These are phyloP conservation scores for Salvia splendens DNA, from an alignment of 257 asterid genomes.

Conservation along the genomic window DNA sequence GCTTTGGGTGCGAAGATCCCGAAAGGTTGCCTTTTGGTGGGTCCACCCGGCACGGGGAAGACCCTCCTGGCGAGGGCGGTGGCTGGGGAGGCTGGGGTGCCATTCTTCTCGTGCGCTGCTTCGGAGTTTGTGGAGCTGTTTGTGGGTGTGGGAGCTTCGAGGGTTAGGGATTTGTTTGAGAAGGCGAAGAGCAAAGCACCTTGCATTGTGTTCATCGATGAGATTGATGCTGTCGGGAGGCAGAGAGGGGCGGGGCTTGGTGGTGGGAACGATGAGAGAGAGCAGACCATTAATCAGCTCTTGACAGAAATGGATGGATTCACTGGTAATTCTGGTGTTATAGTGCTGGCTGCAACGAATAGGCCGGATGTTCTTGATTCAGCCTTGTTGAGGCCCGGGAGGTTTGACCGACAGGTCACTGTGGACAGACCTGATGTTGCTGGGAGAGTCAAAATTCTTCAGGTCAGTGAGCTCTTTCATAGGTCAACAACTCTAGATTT, in stretches of 20 bases:
- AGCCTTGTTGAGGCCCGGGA: conserved; percentile 92
- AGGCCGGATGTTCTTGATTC: conserved; percentile 98
- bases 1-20: conserved; percentile 97
- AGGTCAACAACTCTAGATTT: not conserved
- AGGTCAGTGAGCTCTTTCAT: conserved; percentile 49
- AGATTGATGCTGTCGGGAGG: conserved; percentile 96
- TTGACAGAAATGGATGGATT: conserved; percentile 99
- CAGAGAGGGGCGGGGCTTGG: conserved; percentile 97
- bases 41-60: conserved; percentile 97
- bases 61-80: conserved; percentile 97
- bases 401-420: conserved; percentile 94
- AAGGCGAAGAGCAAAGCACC: conserved; percentile 95
- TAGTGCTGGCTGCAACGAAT: conserved; percentile 92
- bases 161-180: conserved; percentile 97
- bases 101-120: conserved; percentile 97
- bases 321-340: conserved; percentile 89
- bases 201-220: conserved; percentile 97
- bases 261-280: conserved; percentile 98
- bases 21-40: conserved; percentile 90
- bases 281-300: conserved; percentile 96
- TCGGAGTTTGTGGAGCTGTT: conserved; percentile 94
- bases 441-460: conserved; percentile 93
- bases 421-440: conserved; percentile 99
- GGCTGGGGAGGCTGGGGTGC: conserved; percentile 96
- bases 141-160: conserved; percentile 98